Evolutionary conservation across 1,139 yeast genomes (phyloP), one percentile per base, ranked within the genome.

Genomic region (Debaryomyces sp.): DNA sequence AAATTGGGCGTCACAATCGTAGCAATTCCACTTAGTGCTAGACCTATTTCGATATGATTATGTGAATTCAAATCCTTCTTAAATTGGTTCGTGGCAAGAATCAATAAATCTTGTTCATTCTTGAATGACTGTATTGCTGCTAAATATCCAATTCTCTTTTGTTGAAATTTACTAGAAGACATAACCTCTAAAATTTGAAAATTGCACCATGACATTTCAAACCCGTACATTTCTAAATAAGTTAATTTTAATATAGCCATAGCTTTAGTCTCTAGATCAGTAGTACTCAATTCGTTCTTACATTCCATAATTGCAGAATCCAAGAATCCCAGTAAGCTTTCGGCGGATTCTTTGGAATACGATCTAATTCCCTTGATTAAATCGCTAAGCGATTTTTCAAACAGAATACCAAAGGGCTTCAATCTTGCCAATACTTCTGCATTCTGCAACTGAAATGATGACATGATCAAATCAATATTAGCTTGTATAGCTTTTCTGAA

Each of bases 201-300:
- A 57, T 91, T 89, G 44, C 97, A 91, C 98, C 98, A 95, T 10
- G 96, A 80, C 97, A 95, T 92, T 66, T 95, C 99, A 63, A 84
- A 90, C 1, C 99, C 99, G 58, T 90, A 91, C 98, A 95, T 94
- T 64, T 94, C 99, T 63, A 94, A 71, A 62, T 95, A 95, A 1
- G 97, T 82, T 56, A 95, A 72, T 64, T 95, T 95, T 60, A 94
- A 77, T 2, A 94, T 78, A 0, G 98, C 97, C 78, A 85, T 91
- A 1, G 98, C 89, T 69, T 95, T 95, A 47, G 86, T 73, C 55
- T 89, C 96, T 67, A 91, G 72, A 61, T 91, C 97, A 2, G 90
- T 83, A 24, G 90, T 81, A 52, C 78, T 78, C 47, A 87, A 85
- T 66, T 95, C 99, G 50, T 79, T 78, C 54, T 91, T 84, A 64